These are phyloP conservation scores for Ajuga chamaepitys DNA, from an alignment of 257 asterid species.

Conservation along the genomic window DNA sequence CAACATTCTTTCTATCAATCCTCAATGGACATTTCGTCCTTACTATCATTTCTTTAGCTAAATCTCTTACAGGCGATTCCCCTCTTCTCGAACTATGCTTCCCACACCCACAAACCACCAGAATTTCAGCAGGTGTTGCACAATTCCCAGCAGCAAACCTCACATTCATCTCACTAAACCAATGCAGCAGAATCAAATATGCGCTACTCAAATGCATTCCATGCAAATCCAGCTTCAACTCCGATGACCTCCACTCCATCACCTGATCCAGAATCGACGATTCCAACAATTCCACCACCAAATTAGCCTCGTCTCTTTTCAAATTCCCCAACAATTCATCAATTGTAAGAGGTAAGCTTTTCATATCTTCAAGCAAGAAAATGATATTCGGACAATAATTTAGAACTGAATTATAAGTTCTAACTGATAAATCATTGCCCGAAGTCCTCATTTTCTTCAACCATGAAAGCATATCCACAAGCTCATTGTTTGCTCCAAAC, in stretches of 20 bases:
- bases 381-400: slow-evolving; percentile 57
- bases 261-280: slow-evolving; percentile 40
- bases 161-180: slow-evolving; percentile 49
- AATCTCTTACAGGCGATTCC: slow-evolving; percentile 59
- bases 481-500: slow-evolving; percentile 51
- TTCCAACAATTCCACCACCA: slow-evolving; percentile 49
- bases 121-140: slow-evolving; percentile 37
- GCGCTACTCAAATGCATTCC: slow-evolving; percentile 76
- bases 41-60: slow-evolving; percentile 48
- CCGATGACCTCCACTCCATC: slow-evolving; percentile 47
- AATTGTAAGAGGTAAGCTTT: slow-evolving; percentile 43
- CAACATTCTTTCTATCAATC: slow-evolving; percentile 63
- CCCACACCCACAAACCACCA: slow-evolving; percentile 72
- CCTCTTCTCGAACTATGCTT: slow-evolving; percentile 71
- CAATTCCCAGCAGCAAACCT: slow-evolving; percentile 25
- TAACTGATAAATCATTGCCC: slow-evolving; percentile 33
- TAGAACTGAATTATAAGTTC: slow-evolving; percentile 72
- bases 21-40: slow-evolving; percentile 66
- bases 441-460: slow-evolving; percentile 50
- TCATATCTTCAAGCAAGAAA: slow-evolving; percentile 40
- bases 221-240: slow-evolving; percentile 80
- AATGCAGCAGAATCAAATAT: slow-evolving; percentile 67
- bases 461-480: slow-evolving; percentile 51
- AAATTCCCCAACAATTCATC: slow-evolving; percentile 39
- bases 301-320: slow-evolving; percentile 34